phyloP scores from a whole-genome alignment of 345 rosid species.

The Orychophragmus violaceus region DNA sequence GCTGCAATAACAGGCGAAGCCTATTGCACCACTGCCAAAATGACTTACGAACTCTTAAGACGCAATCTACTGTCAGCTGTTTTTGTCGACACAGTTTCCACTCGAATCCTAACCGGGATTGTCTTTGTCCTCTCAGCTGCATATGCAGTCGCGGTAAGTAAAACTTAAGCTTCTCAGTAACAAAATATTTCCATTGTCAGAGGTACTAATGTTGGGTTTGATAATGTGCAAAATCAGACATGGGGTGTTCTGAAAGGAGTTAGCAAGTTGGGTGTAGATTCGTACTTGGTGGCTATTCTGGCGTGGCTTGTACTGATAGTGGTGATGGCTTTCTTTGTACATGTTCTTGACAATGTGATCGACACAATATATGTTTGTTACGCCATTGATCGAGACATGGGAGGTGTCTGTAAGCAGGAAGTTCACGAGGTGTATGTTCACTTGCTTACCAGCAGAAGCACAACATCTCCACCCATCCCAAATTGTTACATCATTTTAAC shows the following conservation, averaged over 20 bases:
- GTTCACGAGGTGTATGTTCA: no score
- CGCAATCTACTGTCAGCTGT: no score
- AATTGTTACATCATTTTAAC: no score
- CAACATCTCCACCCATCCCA: no score
- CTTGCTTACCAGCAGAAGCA: no score
- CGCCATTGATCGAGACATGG: conserved; percentile 71
- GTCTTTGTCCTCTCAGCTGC: no score
- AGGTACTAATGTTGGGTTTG: no score
- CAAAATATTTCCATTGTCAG: neutral
- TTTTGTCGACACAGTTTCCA: conserved; percentile 76
- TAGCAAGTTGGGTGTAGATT: conserved; percentile 47
- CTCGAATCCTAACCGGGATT: conserved; percentile 66
- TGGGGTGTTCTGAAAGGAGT: conserved; percentile 58
- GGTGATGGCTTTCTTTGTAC: conserved; percentile 59
- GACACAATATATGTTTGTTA: conserved; percentile 76
- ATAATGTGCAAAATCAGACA: conserved; percentile 43
- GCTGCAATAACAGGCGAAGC: no score
- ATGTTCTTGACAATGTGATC: conserved; percentile 70
- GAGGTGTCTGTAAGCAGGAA: no score
- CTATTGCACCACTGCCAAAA: no score
- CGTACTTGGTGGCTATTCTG: conserved; percentile 52
- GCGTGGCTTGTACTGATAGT: conserved; percentile 57
- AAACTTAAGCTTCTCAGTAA: neutral
- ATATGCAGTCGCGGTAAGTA: no score
- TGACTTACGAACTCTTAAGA: no score